Evolutionary conservation across 441 rosid species (phyloP).

Genomic region (Gossypium davidsonii): DNA sequence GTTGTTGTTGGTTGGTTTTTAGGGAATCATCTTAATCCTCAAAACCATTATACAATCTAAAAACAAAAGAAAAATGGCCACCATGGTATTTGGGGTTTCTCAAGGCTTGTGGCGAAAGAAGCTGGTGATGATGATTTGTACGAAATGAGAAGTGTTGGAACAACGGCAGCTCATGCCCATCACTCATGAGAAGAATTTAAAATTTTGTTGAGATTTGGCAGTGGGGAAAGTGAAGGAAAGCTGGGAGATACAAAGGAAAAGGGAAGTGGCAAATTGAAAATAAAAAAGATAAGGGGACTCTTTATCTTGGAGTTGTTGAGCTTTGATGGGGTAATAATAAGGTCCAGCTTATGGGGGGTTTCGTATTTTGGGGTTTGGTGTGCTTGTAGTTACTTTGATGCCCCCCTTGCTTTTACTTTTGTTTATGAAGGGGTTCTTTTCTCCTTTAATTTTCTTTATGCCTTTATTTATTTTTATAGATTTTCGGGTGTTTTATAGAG

Average conservation of each 20-base stretch:
- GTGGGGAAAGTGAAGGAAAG: neutral
- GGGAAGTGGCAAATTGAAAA: neutral
- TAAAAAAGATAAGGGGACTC: neutral
- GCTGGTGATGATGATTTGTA: constrained; percentile 70
- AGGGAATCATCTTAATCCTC: constrained; percentile 15
- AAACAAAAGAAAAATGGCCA: neutral
- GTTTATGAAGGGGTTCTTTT: neutral
- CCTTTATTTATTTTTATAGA: neutral
- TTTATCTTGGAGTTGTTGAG: too few species aligned
- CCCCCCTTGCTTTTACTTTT: constrained; percentile 8
- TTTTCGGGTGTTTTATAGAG: too few species aligned
- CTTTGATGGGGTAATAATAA: constrained; percentile 13
- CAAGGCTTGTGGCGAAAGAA: constrained; percentile 66
- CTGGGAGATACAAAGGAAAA: neutral
- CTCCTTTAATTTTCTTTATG: neutral
- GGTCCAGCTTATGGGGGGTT: constrained; percentile 8
- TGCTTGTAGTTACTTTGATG: constrained; percentile 9
- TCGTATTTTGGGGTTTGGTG: neutral
- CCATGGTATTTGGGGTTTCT: neutral
- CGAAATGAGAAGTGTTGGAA: constrained; percentile 63
- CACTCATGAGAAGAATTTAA: constrained; percentile 30
- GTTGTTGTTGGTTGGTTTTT: neutral
- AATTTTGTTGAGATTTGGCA: neutral
- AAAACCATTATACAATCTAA: neutral
- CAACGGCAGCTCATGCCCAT: constrained; percentile 61